Evolutionary conservation across 176 grass and related monocot genomes (phyloP).

Genomic region (Oryza rufipogon): DNA sequence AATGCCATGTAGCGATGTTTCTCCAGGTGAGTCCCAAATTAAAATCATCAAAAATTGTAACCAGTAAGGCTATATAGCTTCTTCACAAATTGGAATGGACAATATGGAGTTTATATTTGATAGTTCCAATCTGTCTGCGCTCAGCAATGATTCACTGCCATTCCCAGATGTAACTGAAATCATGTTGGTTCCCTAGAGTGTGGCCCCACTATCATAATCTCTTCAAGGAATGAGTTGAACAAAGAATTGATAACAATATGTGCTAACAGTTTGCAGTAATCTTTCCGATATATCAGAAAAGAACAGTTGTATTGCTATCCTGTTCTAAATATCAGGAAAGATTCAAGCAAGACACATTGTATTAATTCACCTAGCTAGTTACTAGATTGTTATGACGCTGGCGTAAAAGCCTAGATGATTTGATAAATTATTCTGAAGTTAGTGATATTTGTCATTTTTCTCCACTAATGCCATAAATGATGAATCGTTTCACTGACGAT

Average conservation of each 20-base stretch:
- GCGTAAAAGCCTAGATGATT: neutral
- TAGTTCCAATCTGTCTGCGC: neutral
- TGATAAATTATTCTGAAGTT: neutral
- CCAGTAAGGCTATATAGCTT: neutral
- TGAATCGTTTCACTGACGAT: constrained; percentile 17
- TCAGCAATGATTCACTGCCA: neutral
- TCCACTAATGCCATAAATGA: constrained; percentile 2
- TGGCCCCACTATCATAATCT: neutral
- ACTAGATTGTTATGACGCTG: neutral
- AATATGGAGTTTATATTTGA: neutral
- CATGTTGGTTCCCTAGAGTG: neutral
- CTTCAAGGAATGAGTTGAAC: neutral
- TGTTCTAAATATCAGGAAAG: neutral
- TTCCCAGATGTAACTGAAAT: neutral
- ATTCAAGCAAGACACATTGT: neutral
- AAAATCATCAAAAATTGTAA: neutral
- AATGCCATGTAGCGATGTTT: neutral
- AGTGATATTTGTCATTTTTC: constrained; percentile 2
- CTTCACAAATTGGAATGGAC: neutral
- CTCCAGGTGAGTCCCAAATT: neutral
- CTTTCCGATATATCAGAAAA: neutral
- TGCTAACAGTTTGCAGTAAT: constrained; percentile 2
- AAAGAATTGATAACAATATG: neutral
- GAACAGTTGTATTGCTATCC: neutral
- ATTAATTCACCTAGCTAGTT: neutral